These are phyloP conservation scores for Buddleja alternifolia DNA, from an alignment of 257 asterid species.

Conservation along the genomic window DNA sequence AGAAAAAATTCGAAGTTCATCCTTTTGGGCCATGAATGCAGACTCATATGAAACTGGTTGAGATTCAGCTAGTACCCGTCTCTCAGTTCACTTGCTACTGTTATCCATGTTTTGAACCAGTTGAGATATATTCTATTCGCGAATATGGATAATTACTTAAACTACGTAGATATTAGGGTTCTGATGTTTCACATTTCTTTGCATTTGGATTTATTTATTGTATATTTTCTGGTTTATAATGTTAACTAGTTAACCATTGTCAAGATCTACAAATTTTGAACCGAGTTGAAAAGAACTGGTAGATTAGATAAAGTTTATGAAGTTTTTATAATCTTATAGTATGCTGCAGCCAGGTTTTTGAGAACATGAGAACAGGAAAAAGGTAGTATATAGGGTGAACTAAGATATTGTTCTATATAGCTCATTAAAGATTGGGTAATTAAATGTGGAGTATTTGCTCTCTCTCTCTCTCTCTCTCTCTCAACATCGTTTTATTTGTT, in stretches of 20 bases:
- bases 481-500: constrained; percentile 27
- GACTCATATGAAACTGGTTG: not conserved
- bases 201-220: not conserved
- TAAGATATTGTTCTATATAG: not conserved
- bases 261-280: not conserved
- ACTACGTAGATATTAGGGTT: not conserved
- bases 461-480: constrained; percentile 16
- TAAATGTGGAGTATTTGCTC: not conserved
- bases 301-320: not conserved
- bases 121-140: not conserved
- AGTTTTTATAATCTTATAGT: not conserved
- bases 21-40: not conserved
- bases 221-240: not conserved
- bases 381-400: not conserved
- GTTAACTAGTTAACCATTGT: constrained; percentile 1
- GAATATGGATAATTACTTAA: not conserved
- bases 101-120: not conserved
- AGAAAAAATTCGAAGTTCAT: too few species aligned
- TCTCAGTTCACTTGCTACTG: not conserved
- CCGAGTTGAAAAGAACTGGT: not conserved
- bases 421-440: not conserved
- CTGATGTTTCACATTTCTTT: not conserved
- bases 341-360: not conserved
- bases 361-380: not conserved
- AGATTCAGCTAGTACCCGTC: not conserved